These are phyloP conservation scores for Candida silvatica DNA, from an alignment of 805 yeast species.

Conservation along the genomic window DNA sequence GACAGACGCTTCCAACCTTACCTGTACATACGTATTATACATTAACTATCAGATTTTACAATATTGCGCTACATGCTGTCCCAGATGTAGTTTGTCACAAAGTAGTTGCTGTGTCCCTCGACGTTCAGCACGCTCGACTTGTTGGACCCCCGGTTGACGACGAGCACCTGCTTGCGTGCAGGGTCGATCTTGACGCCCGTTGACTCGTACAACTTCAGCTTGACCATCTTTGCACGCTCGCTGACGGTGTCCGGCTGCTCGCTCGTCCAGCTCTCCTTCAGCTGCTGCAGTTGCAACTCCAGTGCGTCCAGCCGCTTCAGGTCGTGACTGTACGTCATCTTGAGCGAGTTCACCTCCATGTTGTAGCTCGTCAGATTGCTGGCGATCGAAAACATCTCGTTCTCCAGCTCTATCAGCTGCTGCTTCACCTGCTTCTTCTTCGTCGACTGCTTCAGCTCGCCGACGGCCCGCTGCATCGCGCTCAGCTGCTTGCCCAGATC, in stretches of 20 bases:
- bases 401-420: slow-evolving; percentile 29
- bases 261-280: slow-evolving; percentile 8
- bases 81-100: slow-evolving; percentile 74
- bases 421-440: slow-evolving; percentile 22
- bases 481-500: slow-evolving; percentile 17
- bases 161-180: slow-evolving; percentile 33
- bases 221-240: slow-evolving; percentile 34
- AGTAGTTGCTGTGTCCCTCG: slow-evolving; percentile 51
- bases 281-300: slow-evolving; percentile 16
- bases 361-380: slow-evolving; percentile 41
- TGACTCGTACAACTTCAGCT: slow-evolving; percentile 50
- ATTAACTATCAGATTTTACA: background rate
- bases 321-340: slow-evolving; percentile 29
- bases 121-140: slow-evolving; percentile 42
- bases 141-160: slow-evolving; percentile 39
- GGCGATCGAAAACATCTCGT: slow-evolving; percentile 40
- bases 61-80: slow-evolving; percentile 35
- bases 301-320: slow-evolving; percentile 26
- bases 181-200: slow-evolving; percentile 46
- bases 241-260: slow-evolving; percentile 11
- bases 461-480: slow-evolving; percentile 8
- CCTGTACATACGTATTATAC: slow-evolving; percentile 1
- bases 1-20: background rate
- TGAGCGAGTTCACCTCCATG: slow-evolving; percentile 34
- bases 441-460: slow-evolving; percentile 21